These are phyloP conservation scores for Rhizophlyctis rosea DNA, from an alignment of 192 early-diverging fungal species.

Conservation along the genomic window DNA sequence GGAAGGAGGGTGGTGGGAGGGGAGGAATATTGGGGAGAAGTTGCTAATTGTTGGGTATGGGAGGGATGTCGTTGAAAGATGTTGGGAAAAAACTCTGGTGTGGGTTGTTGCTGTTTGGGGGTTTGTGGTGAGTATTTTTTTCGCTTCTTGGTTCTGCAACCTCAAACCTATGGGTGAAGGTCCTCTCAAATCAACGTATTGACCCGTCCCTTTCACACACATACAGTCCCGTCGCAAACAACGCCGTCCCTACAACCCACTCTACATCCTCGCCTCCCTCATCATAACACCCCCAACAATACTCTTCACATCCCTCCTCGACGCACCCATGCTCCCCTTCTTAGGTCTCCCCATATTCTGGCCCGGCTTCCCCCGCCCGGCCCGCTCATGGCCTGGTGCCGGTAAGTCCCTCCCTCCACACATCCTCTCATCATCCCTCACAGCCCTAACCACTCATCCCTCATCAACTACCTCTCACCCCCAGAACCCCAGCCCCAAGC, in stretches of 20 bases:
- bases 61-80: conserved; percentile 8
- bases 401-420: conserved; percentile 14
- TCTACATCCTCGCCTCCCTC: conserved; percentile 11
- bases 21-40: conserved; percentile 11
- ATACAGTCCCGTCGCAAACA: conserved; percentile 16
- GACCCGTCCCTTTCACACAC: neutral
- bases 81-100: conserved; percentile 8
- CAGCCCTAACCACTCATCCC: neutral
- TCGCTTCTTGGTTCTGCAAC: neutral
- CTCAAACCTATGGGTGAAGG: neutral
- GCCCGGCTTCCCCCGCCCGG: conserved; percentile 38
- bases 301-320: conserved; percentile 24
- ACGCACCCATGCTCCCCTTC: conserved; percentile 37
- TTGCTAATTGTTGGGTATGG: conserved; percentile 10
- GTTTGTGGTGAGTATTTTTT: conserved; percentile 18
- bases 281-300: conserved; percentile 26
- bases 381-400: conserved; percentile 33
- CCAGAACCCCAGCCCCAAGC: conserved; percentile 1
- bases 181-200: too few relatives aligned
- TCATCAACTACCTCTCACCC: neutral
- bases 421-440: conserved; percentile 5
- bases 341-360: conserved; percentile 41
- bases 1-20: neutral
- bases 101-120: conserved; percentile 6
- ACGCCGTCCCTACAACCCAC: conserved; percentile 15